Evolutionary conservation across 257 asterid genomes (phyloP), one percentile per base, ranked within the genome.

Genomic region (Verbena officinalis): DNA sequence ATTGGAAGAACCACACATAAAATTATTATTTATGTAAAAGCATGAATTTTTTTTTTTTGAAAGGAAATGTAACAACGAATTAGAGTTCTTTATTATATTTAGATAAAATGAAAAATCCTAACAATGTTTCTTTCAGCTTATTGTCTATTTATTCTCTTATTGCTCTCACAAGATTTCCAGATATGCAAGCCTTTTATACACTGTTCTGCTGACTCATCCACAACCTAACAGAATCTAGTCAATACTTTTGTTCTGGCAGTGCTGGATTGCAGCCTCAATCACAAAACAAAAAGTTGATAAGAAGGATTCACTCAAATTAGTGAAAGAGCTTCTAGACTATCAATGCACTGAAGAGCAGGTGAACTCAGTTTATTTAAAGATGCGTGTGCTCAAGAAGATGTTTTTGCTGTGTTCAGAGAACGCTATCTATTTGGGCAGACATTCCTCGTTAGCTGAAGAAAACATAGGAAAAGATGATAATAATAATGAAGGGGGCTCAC

Each of bases 201-300:
- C 22, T 62, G 21, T 67, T 40, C 58, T 72, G 34, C 50, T 64
- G 53, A 48, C 36, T 72, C 59, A 53, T 66, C 65, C 65, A 20
- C 34, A 16, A 24, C 64, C 45, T 58, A n/a, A 50, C 33, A 68
- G 64, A 54, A n/a, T 75, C 16, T 40, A 4, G 55, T 69, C 58
- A n/a, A 10, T 77, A 20, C 69, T 63, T 71, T 55, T 72, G 60
- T 9, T 73, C 46, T 75, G 59, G 55, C 75, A 86, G 95, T 84
- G 85, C 77, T 86, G 95, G 95, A 72, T 63, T 21, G 89, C 86
- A 20, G 88, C 88, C 39, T 83, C 86, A 55, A 59, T 81, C 54
- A 55, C 67, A 48, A 82, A 80, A 65, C 73, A 74, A 44, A 84
- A 81, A 42, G 61, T 86, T 48, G 81, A 84, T 67, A 80, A 82